These are phyloP conservation scores for Mallotus japonicus DNA, from an alignment of 441 rosid genomes.

Conservation along the genomic window DNA sequence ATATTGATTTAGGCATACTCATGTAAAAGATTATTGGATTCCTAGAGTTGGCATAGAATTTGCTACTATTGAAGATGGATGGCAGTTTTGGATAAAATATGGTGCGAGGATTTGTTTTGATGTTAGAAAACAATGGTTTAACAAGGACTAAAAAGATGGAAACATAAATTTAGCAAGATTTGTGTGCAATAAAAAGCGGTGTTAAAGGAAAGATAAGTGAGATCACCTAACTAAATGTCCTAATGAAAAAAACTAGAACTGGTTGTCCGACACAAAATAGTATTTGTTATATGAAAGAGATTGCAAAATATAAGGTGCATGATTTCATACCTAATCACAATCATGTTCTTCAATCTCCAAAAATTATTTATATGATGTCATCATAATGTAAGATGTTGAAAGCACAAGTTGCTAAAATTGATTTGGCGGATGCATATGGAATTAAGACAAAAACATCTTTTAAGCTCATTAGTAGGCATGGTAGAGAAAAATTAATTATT, in stretches of 20 bases:
- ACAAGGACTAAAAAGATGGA: neutral
- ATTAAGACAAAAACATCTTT: constrained; percentile 1
- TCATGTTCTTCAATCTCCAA: neutral
- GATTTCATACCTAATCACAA: neutral
- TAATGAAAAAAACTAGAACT: neutral
- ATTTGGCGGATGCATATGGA: neutral
- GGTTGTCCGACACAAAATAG: neutral
- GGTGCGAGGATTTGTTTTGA: neutral
- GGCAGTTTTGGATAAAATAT: neutral
- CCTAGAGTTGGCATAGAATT: no score
- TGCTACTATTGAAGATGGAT: neutral
- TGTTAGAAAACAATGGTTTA: neutral
- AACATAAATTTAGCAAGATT: neutral
- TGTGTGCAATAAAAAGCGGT: constrained; percentile 3
- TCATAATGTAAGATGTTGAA: neutral
- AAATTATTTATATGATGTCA: neutral
- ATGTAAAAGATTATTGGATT: no score
- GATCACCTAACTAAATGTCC: neutral
- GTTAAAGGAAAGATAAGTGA: neutral
- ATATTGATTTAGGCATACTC: no score
- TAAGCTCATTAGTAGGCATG: constrained; percentile 4
- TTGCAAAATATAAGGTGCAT: neutral
- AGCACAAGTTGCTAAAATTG: neutral
- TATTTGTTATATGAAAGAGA: neutral
- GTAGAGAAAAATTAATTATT: neutral